Evolutionary conservation across 2,329 filamentous ascomycete species (phyloP), one percentile per base, ranked within the genome.

Genomic region (Phaeosphaeriaceae sp.): DNA sequence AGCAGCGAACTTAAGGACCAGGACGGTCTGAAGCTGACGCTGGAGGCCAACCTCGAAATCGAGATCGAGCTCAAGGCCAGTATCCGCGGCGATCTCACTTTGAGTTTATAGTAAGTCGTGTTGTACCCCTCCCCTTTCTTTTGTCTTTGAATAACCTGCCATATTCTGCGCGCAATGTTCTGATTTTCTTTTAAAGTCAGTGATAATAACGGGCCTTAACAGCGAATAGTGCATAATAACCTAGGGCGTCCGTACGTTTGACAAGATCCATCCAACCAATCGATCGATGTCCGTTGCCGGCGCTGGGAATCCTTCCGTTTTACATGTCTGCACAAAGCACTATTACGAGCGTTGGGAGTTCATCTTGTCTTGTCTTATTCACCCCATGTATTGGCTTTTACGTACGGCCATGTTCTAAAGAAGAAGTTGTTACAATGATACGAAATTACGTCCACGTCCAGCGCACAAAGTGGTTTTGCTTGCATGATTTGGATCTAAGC

Each of bases 41-140:
- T 95, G 21, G 91, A 93, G 73, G 80, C 92, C 54, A 93, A 93
- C 77, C 82, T 95, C 56, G 91, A 95, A 66, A 85, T 95, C 50
- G 91, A 95, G 77, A 91, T 95, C 61, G 89, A 92, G 69, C 84
- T 95, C 60, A 95, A 95, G 83, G 91, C 91, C 20, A 89, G 89
- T 77, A 93, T 95, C 65, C 88, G 93, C 69, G 92, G 92, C 72
- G 92, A 96, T 80, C 79, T 96, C 63, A 93, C 91, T 33, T 78
- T 95, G 64, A 89, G 88, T 63, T 83, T 95, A 71, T 86, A 90
- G 90, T 92, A 84, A 82, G 87, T 88, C 24, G 25, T 9, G 9
- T 9, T 5, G 25, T 4, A 27, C 9, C 20, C 3, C 10, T 6
- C 36, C 42, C 52, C 19, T 27, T 51, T 45, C n/a, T 48, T 25